These are phyloP conservation scores for Xylariaceae sp. DNA, from an alignment of 2,329 filamentous ascomycete genomes.

Conservation along the genomic window DNA sequence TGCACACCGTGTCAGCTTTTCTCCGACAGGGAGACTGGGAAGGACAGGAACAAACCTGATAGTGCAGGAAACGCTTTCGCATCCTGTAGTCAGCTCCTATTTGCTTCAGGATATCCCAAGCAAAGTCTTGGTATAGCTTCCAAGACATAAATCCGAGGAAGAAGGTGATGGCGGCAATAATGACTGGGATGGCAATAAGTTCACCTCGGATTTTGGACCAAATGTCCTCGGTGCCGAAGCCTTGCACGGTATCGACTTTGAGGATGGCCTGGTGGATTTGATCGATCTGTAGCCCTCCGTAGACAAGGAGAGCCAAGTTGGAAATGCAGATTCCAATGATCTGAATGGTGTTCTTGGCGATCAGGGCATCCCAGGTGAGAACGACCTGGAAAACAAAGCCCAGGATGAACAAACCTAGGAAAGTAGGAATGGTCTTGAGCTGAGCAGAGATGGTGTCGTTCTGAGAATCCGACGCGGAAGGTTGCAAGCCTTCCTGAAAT, in stretches of 20 bases:
- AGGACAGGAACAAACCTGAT: conserved; percentile 63
- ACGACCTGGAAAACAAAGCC: conserved; percentile 90
- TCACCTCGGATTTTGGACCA: conserved; percentile 71
- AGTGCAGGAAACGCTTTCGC: conserved; percentile 94
- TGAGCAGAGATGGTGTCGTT: conserved; percentile 45
- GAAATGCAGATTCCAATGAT: conserved; percentile 91
- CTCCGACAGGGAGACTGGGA: not conserved
- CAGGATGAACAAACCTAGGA: conserved; percentile 94
- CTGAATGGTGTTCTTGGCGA: conserved; percentile 97
- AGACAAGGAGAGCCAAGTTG: conserved; percentile 87
- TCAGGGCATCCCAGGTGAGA: conserved; percentile 87
- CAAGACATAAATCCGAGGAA: conserved; percentile 75
- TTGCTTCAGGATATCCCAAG: conserved; percentile 99
- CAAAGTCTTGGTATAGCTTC: conserved; percentile 98
- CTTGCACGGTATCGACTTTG: conserved; percentile 42
- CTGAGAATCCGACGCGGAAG: conserved; percentile 36
- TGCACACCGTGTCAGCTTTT: conserved; percentile 18
- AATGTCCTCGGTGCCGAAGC: conserved; percentile 48
- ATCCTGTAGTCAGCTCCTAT: conserved; percentile 95
- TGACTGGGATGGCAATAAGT: conserved; percentile 77
- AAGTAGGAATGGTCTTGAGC: conserved; percentile 80
- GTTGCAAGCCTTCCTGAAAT: conserved; percentile 64
- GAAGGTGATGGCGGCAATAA: conserved; percentile 73
- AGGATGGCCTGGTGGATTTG: conserved; percentile 76
- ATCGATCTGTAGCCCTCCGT: conserved; percentile 87